phyloP scores from a whole-genome alignment of 2,329 filamentous ascomycete genomes.

The Fonsecaea monophora region DNA sequence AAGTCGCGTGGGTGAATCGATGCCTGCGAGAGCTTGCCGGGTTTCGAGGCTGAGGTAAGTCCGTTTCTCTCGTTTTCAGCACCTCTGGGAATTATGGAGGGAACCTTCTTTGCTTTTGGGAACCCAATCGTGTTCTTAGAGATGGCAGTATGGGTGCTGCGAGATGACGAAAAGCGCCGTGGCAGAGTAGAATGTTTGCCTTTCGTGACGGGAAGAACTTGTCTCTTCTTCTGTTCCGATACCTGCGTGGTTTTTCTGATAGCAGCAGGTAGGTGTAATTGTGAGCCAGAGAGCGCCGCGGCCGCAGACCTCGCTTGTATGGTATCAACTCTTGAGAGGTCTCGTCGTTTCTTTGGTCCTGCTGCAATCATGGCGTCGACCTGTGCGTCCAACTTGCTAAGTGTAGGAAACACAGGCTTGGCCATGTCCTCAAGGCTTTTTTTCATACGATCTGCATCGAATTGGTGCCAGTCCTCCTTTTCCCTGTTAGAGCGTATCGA shows the following conservation, averaged over 20 bases:
- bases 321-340: slow-evolving; percentile 46
- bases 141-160: slow-evolving; percentile 66
- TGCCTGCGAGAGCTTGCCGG: slow-evolving; percentile 37
- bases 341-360: slow-evolving; percentile 59
- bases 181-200: slow-evolving; percentile 41
- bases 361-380: slow-evolving; percentile 71
- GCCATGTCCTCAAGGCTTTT: slow-evolving; percentile 42
- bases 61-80: slow-evolving; percentile 26
- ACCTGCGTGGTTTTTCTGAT: slow-evolving; percentile 45
- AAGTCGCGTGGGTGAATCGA: slow-evolving; percentile 52
- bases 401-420: slow-evolving; percentile 35
- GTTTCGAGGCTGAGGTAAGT: slow-evolving; percentile 43
- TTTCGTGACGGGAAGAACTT: slow-evolving; percentile 40
- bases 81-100: slow-evolving; percentile 46
- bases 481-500: slow-evolving; percentile 66
- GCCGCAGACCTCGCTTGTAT: slow-evolving; percentile 51
- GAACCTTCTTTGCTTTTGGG: slow-evolving; percentile 71
- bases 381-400: slow-evolving; percentile 52
- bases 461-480: slow-evolving; percentile 72
- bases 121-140: slow-evolving; percentile 87
- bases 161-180: slow-evolving; percentile 62
- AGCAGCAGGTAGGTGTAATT: slow-evolving; percentile 44
- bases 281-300: slow-evolving; percentile 46
- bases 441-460: slow-evolving; percentile 66
- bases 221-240: slow-evolving; percentile 51